Evolutionary conservation across 176 grass and related monocot genomes (phyloP).

Genomic region (Cenchrus americanus): DNA sequence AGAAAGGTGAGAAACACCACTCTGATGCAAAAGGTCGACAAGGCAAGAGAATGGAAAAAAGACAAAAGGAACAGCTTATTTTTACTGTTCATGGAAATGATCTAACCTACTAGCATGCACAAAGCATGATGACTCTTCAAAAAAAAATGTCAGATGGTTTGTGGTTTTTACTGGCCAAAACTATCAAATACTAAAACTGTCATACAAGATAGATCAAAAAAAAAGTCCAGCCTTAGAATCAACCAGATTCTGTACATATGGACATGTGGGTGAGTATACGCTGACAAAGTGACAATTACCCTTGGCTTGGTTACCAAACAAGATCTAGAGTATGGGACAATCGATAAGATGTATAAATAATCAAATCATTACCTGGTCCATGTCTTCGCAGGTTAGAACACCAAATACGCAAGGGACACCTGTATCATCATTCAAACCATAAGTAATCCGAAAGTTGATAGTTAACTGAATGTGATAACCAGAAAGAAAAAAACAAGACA

Average conservation of each 20-base stretch:
- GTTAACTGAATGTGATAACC: slow-evolving; percentile 22
- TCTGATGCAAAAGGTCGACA: background rate
- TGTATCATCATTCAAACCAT: slow-evolving; percentile 40
- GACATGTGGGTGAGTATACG: background rate
- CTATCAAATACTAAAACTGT: background rate
- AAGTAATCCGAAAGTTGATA: slow-evolving; percentile 29
- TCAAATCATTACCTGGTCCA: slow-evolving; percentile 79
- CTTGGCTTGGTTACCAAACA: background rate
- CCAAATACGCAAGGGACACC: slow-evolving; percentile 90
- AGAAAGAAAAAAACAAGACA: background rate
- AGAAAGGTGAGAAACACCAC: too few relatives aligned
- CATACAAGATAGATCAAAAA: background rate
- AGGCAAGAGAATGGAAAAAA: background rate
- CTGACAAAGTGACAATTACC: background rate
- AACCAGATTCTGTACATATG: background rate
- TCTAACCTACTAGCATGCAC: background rate
- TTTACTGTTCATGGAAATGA: background rate
- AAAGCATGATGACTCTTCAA: background rate
- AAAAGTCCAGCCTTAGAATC: background rate
- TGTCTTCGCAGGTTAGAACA: slow-evolving; percentile 98
- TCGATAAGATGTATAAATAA: slow-evolving; percentile 26
- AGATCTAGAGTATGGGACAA: background rate
- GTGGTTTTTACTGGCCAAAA: background rate
- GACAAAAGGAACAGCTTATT: background rate
- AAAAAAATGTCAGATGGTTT: slow-evolving; percentile 12